Conservation (phyloP, 176 grass and related monocot species). For the Triticum urartu region DNA sequence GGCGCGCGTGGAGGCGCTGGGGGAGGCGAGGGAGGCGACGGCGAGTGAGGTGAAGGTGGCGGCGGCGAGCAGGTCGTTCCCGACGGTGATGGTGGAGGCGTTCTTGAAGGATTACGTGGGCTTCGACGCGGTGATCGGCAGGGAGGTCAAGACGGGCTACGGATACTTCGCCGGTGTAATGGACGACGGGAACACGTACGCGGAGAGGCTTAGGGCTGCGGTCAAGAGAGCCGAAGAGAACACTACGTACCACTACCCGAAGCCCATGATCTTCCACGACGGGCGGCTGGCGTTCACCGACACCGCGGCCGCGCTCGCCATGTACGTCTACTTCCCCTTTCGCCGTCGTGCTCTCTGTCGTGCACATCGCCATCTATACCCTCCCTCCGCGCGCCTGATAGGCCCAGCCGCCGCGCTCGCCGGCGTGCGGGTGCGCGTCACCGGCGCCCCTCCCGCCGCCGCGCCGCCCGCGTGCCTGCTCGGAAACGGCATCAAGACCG, state of each 20-base stretch:
- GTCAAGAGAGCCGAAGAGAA: neutral
- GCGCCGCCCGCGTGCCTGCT: neutral
- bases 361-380: constrained; percentile 45
- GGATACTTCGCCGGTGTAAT: constrained; percentile 39
- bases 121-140: constrained; percentile 26
- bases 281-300: constrained; percentile 59
- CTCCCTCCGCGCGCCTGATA: constrained; percentile 44
- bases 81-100: constrained; percentile 44
- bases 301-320: constrained; percentile 45
- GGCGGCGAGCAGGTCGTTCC: constrained; percentile 25
- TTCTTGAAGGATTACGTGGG: constrained; percentile 45
- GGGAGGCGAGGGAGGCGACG: neutral
- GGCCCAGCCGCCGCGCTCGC: constrained; percentile 23
- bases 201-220: neutral
- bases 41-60: constrained; percentile 30
- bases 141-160: neutral
- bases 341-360: constrained; percentile 29
- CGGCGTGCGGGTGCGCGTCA: too few species aligned
- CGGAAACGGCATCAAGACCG: neutral
- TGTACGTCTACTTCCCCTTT: constrained; percentile 70
- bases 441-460: too few species aligned
- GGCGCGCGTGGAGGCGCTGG: neutral
- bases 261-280: constrained; percentile 69
- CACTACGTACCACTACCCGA: neutral
- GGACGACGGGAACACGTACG: neutral